Conservation (phyloP, 805 yeast genomes). For the Candida peoriensis region DNA sequence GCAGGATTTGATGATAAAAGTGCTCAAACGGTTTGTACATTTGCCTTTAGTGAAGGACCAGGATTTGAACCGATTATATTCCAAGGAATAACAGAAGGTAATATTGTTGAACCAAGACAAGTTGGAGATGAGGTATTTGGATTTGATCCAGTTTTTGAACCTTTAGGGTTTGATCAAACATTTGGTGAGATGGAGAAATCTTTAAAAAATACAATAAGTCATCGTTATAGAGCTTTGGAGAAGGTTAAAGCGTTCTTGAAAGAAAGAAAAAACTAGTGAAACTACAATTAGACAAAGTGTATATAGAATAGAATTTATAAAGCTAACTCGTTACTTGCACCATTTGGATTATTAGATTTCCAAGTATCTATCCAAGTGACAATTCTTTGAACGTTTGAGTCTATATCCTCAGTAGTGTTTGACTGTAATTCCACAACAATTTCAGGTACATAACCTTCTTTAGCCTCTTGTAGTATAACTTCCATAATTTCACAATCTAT, state of each 20-base stretch:
- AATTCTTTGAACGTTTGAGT: constrained; percentile 75
- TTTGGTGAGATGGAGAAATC: constrained; percentile 86
- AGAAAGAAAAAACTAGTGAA: constrained; percentile 22
- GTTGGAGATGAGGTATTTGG: constrained; percentile 86
- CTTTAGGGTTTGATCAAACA: constrained; percentile 66
- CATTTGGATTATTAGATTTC: constrained; percentile 60
- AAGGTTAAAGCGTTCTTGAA: constrained; percentile 56
- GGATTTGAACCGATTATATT: constrained; percentile 68
- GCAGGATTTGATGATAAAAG: constrained; percentile 76
- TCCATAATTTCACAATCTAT: constrained; percentile 97
- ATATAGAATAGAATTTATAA: constrained; percentile 8
- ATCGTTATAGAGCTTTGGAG: constrained; percentile 78
- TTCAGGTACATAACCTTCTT: constrained; percentile 71
- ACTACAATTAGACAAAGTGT: neutral
- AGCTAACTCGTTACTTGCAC: constrained; percentile 45
- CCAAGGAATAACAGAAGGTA: constrained; percentile 81
- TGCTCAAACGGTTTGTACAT: constrained; percentile 87
- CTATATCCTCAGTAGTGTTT: constrained; percentile 70
- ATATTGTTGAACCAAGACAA: constrained; percentile 52
- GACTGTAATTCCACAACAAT: constrained; percentile 79
- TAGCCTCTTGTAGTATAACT: constrained; percentile 80
- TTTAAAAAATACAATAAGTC: constrained; percentile 78
- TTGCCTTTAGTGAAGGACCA: constrained; percentile 85
- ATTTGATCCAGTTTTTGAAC: constrained; percentile 91
- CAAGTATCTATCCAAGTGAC: constrained; percentile 71